Conservation (phyloP, 2,329 filamentous ascomycete genomes). For the Immersiporthe knoxdaviesiana region DNA sequence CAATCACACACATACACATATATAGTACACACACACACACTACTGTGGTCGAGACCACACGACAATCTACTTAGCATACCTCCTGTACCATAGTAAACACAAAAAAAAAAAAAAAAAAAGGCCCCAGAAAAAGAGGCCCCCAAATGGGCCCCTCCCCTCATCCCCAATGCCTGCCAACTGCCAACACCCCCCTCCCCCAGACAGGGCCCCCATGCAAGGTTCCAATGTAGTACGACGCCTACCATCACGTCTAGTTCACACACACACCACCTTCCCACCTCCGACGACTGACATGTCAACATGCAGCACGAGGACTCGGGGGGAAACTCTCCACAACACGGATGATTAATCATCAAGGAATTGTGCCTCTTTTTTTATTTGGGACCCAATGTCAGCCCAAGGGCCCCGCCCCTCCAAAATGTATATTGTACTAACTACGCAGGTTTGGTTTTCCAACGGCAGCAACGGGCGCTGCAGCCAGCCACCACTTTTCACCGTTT, state of each 20-base stretch:
- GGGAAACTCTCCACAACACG: neutral
- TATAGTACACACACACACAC: neutral
- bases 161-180: neutral
- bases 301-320: neutral
- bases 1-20: neutral
- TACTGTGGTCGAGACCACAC: neutral
- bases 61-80: neutral
- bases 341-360: neutral
- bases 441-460: neutral
- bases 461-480: neutral
- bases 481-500: no score
- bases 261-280: neutral
- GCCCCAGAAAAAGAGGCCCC: neutral
- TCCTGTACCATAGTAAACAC: no score
- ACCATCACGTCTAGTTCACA: neutral
- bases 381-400: neutral
- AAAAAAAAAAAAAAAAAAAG: no score
- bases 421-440: neutral
- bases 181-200: no score
- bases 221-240: slow-evolving; percentile 1
- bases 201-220: slow-evolving; percentile 18
- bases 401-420: neutral
- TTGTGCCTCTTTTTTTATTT: neutral
- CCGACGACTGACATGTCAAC: slow-evolving; percentile 6
- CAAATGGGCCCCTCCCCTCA: neutral